Base-by-base conservation (phyloP, 257 asterid species). In the Capsicum chinense region DNA sequence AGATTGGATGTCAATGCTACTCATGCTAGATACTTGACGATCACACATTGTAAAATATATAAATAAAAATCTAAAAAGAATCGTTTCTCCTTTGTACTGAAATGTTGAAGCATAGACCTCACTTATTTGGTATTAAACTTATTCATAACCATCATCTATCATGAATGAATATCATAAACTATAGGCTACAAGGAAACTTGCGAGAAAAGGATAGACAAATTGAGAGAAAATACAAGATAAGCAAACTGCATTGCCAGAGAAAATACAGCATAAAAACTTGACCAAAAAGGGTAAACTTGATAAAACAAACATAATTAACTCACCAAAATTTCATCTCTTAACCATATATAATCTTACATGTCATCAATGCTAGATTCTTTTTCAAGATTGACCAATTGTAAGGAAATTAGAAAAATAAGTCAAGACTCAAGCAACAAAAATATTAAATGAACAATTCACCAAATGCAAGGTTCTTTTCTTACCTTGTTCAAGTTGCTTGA, bases 31-130 rank as follows among this genome's bases (percentile, higher is more conserved):
- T 54, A 50, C 81, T 78, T 56, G 81, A 37, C 3, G 15, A 54
- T 33, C 64, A 8, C 47, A 54, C 64, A 33, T 50, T 54, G 50
- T 78, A 52, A 54, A 54, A 54, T 52, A 78, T 64, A 52, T 26
- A 26, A 76, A 52, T 21, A 26, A 64, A 78, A 52, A 78, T 54
- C 81, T 9, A 26, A 54, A 78, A 50, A 26, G 81, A 64, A 78
- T 78, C 7, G 3, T 52, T 39, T 8, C 16, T 39, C 15, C 14
- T 56, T 54, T 54, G 48, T 26, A 78, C 50, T 54, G 64, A 54
- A 52, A 78, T 33, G 64, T 54, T 78, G 54, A 54, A 78, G 47
- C 21, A 26, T 78, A 19, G 3, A 54, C 64, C 64, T 78, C 42
- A 56, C 21, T 78, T 15, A 7, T 78, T 26, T 54, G 81, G 81